Base-by-base conservation (phyloP, 2,329 filamentous ascomycete species). In the Penicillium oxalicum region DNA sequence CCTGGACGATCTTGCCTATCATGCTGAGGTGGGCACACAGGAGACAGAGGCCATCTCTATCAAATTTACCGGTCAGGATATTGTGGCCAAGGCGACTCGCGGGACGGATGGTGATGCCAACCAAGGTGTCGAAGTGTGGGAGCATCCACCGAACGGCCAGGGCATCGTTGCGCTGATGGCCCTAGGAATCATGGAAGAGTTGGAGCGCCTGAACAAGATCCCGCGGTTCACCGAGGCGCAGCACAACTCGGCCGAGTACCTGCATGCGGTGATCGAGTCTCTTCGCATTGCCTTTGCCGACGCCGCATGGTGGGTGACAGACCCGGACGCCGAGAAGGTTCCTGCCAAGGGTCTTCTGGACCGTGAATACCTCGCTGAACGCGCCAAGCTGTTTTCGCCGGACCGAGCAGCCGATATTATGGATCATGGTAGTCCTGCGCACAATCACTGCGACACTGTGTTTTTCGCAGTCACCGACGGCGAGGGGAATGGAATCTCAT, bases 101-200 rank as follows among this genome's bases (percentile, higher is more conserved):
- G 58, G 58, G 1, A 60, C 58, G 29, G 55, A 59, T 28, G 55
- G 70, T 32, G 62, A 68, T 34, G 49, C 62, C 7, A 64, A 70
- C 53, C 65, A 73, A 61, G 74, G 69, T 8, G 78, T 96, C 37
- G 84, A 95, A 63, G 74, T 98, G 0, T 97, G 91, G 91, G 93
- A 98, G 64, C 91, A 97, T 65, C 91, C 91, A 33, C 93, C 93
- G 7, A 97, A 97, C 61, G 91, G 93, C 0, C 93, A 97, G 70
- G 93, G 93, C 1, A 91, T 97, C 55, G 88, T 97, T 2, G 93
- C 93, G 0, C 74, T 97, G 29, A 95, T 97, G 85, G 88, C 93
- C 0, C 76, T 98, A 0, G 93, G 93, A 1, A 95, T 97, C 56
- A 75, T 98, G 42, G 84, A 96, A 66, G 83, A 91, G 64, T 78